Conservation (phyloP, 1,284 basidiomycete species). For the Meira nashicola region DNA sequence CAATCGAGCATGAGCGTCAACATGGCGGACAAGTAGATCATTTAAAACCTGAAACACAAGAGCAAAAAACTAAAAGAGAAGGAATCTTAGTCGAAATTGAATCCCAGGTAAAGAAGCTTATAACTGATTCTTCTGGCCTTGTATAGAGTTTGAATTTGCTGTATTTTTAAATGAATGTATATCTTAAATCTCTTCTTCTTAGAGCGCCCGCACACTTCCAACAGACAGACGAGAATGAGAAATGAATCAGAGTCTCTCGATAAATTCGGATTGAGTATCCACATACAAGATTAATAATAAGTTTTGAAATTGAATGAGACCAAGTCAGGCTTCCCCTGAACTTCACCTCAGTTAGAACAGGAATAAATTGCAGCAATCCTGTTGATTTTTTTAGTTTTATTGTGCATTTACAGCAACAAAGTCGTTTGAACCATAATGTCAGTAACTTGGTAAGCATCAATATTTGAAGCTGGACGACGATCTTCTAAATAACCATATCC, state of each 20-base stretch:
- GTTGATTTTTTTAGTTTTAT: background rate
- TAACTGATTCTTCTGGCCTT: background rate
- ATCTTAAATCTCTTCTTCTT: too few relatives aligned
- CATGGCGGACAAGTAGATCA: constrained; percentile 17
- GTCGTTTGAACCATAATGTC: constrained; percentile 89
- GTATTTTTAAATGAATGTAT: too few relatives aligned
- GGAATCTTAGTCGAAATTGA: background rate
- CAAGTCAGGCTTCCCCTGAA: too few relatives aligned
- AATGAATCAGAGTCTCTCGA: too few relatives aligned
- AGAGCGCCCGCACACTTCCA: too few relatives aligned
- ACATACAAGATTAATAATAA: too few relatives aligned
- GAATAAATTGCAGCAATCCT: background rate
- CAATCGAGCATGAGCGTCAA: constrained; percentile 30
- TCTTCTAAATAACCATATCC: constrained; percentile 80
- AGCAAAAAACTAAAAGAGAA: background rate
- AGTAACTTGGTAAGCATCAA: constrained; percentile 63
- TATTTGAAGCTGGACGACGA: constrained; percentile 72
- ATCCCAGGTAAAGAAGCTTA: background rate
- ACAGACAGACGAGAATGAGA: too few relatives aligned
- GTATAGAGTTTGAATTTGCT: too few relatives aligned
- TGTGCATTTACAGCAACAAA: constrained; percentile 28
- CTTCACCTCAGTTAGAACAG: too few relatives aligned
- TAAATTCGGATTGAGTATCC: too few relatives aligned
- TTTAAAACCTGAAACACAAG: background rate
- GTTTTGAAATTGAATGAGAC: too few relatives aligned